Base-by-base conservation (phyloP, 192 early-diverging fungal species). In the Umbelopsis isabellina region DNA sequence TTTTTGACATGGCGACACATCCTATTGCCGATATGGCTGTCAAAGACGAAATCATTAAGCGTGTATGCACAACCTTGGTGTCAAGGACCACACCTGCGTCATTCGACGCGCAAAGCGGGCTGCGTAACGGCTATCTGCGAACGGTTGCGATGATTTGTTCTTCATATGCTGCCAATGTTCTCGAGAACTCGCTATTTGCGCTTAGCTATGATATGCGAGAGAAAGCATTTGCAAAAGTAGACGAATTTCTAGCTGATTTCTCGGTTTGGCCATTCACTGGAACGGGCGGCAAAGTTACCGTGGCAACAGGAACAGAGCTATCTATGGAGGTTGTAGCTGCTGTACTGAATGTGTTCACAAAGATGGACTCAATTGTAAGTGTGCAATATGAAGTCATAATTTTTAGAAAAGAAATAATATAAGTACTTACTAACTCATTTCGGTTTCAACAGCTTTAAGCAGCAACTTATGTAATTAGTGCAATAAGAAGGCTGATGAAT, bases 1-100 rank as follows among this genome's bases (percentile, higher is more conserved):
- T 99, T 64, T 98, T 98, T 70, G 96, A 99, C 72, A 95, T 98
- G 94, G 94, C 97, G 20, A 98, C 97, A 16, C 97, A 99, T 76
- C 97, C 97, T 22, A 89, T 99, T 5, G 87, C 93, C 22, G 95
- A 99, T 49, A 88, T 88, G 20, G 82, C 89, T 22, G 88, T 92
- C 53, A 98, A 98, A 69, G 95, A 96, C 55, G 87, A 92, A 71
- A 83, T 99, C 37, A 89, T 99, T 47, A 85, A 91, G 69, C 80
- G 95, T 37, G 85, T 91, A 0, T 88, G 95, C 25, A 95, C 93
- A 46, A 85, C 87, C 21, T 81, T 99, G 7, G 86, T 93, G 65
- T 86, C 91, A 46, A 87, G 89, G 15, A 80, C 86, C 13, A 83
- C 85, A 8, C 82, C 90, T 10, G 48, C 84, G 8, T 75, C 90